These are phyloP conservation scores for Piper longum DNA, from an alignment of 164 flowering plant genomes.

Conservation along the genomic window DNA sequence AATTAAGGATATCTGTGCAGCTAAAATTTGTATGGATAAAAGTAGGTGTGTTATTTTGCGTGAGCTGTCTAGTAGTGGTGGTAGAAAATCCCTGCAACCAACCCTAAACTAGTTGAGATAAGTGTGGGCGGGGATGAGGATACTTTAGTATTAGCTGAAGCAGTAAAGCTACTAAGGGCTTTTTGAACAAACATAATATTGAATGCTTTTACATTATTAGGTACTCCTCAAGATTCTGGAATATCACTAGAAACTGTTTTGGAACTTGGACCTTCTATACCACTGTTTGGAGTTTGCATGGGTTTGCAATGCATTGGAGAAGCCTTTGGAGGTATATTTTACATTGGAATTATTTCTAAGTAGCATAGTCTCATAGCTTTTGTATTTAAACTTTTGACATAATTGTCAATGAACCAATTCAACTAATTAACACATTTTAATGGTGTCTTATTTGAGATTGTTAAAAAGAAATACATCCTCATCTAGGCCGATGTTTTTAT, in stretches of 20 bases:
- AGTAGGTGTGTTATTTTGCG: too few species aligned
- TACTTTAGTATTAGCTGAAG: background rate
- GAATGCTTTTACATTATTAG: slow-evolving; percentile 18
- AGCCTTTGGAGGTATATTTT: slow-evolving; percentile 76
- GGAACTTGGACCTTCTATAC: slow-evolving; percentile 80
- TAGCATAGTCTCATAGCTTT: background rate
- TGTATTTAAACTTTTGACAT: background rate
- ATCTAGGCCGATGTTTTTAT: too few species aligned
- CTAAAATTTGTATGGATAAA: too few species aligned
- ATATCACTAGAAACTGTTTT: slow-evolving; percentile 85
- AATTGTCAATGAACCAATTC: background rate
- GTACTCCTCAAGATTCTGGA: slow-evolving; percentile 91
- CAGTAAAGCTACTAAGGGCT: background rate
- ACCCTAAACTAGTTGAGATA: too few species aligned
- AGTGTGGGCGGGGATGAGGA: too few species aligned
- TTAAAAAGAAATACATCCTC: too few species aligned
- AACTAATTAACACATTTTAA: background rate
- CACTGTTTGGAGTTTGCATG: slow-evolving; percentile 97
- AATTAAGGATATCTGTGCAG: too few species aligned
- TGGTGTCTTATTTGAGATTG: too few species aligned
- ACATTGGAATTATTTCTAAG: background rate
- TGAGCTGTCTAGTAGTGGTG: too few species aligned
- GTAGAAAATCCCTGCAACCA: too few species aligned
- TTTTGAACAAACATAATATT: too few species aligned
- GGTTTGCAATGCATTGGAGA: slow-evolving; percentile 98